Evolutionary conservation across 257 asterid species (phyloP).

Genomic region (Solanum acaule): DNA sequence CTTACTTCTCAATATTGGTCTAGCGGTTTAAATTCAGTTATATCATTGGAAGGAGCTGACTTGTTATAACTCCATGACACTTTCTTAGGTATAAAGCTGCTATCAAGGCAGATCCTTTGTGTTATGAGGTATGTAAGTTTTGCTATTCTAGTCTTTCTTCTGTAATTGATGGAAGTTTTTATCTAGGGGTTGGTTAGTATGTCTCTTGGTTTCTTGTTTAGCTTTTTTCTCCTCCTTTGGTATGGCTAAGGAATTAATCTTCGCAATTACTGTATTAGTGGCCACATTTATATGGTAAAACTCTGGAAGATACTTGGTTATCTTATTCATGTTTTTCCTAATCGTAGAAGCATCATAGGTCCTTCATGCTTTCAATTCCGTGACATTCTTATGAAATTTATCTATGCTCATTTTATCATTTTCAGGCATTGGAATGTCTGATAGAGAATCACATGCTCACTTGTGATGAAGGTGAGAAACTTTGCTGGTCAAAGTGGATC

Average conservation of each 20-base stretch:
- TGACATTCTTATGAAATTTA: neutral
- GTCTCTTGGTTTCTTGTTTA: neutral
- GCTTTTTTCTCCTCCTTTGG: neutral
- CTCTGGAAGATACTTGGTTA: neutral
- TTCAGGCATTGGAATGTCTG: conserved; percentile 94
- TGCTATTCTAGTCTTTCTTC: conserved; percentile 2
- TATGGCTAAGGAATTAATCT: neutral
- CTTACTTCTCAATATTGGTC: neutral
- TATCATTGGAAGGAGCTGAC: conserved; percentile 3
- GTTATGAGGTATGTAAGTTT: conserved; percentile 71
- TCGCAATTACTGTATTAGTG: neutral
- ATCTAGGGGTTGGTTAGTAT: neutral
- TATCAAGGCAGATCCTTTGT: conserved; percentile 91
- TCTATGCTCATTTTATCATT: conserved; percentile 8
- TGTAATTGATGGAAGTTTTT: neutral
- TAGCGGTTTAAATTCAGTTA: neutral
- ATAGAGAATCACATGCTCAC: conserved; percentile 95
- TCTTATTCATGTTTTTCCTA: neutral
- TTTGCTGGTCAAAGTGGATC: neutral
- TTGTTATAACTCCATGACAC: conserved; percentile 12
- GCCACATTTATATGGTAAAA: neutral
- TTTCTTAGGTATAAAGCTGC: conserved; percentile 92
- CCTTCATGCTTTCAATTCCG: neutral
- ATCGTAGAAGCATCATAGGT: neutral
- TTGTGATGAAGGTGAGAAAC: conserved; percentile 71